Base-by-base conservation (phyloP, 225 moss, liverwort and hornwort genomes). In the Climacium dendroides region DNA sequence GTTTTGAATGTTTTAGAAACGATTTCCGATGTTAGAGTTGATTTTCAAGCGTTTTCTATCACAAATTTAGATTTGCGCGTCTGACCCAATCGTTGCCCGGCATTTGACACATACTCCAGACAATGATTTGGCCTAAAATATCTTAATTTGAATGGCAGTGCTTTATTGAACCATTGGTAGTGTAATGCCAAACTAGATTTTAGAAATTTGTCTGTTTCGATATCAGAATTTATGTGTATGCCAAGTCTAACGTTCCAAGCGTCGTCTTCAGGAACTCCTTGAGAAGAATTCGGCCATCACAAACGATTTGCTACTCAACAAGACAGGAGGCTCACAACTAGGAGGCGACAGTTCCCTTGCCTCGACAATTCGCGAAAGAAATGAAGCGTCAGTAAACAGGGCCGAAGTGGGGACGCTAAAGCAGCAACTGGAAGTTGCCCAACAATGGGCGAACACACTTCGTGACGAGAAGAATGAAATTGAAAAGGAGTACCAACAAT, bases 201-300 rank as follows among this genome's bases (percentile, higher is more conserved):
- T 39, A 61, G 63, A 37, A 15, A 15, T 47, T 37, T 57, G 14
- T 62, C 72, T 79, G 26, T 54, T 62, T 59, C 39, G 19, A 79
- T 45, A 83, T 59, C 69, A 20, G 53, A 55, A 10, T n/a, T 67
- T 39, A 19, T 77, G 23, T 60, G 60, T 50, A 39, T 55, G 47
- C 30, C 47, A 83, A 78, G 78, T 78, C 37, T 63, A 37, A 88
- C n/a, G 43, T 66, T 55, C 85, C 35, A 32, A 55, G 52, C 55
- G 16, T 74, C 17, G 34, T 85, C 77, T 90, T 61, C 87, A 99
- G 96, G 94, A 95, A 52, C 91, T 96, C 78, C 82, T 95, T 65
- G 95, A 94, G 89, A 95, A 93, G 92, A 99, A 99, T 90, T 92
- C 95, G 37, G 88, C 95, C 59, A 87, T 99, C 81, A 96, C 95